A percentile compares a stretch with the other conserved stretches of the same genome.
phyloP scores from a whole-genome alignment of 768 basidiomycete genomes.

The Suillus spraguei region DNA sequence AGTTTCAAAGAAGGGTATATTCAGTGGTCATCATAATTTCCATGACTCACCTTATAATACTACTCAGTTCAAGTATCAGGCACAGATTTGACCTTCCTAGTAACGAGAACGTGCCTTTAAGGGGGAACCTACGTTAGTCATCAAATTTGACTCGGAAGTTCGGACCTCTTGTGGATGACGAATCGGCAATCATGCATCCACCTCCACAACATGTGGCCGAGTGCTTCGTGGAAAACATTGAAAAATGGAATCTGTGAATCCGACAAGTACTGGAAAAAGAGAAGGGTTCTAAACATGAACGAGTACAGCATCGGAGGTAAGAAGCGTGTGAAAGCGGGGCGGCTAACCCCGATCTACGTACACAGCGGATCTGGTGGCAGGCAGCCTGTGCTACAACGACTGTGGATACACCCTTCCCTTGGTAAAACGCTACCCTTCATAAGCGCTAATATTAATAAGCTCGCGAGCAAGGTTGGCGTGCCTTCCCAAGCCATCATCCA shows the following conservation, averaged over 20 bases:
- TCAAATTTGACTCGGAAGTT: slow-evolving; percentile 1
- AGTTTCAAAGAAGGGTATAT: slow-evolving; percentile 5
- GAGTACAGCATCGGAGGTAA: slow-evolving; percentile 9
- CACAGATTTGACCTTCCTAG: neutral
- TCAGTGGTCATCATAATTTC: neutral
- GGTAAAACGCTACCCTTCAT: neutral
- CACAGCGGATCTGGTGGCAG: slow-evolving; percentile 18
- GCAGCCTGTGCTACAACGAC: slow-evolving; percentile 26
- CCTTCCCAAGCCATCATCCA: slow-evolving; percentile 18
- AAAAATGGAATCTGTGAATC: neutral
- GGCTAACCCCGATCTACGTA: slow-evolving; percentile 16
- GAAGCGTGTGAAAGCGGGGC: slow-evolving; percentile 2
- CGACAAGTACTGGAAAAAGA: neutral
- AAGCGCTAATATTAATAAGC: slow-evolving; percentile 15
- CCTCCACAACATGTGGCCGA: neutral
- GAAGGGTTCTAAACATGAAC: neutral
- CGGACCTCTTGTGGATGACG: neutral
- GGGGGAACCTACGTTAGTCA: neutral
- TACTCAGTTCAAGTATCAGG: neutral
- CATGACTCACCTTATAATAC: neutral
- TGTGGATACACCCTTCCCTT: too few relatives aligned
- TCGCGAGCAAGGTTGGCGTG: slow-evolving; percentile 9
- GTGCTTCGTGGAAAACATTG: neutral
- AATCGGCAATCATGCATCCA: slow-evolving; percentile 1
- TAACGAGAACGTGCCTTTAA: slow-evolving; percentile 1